Percentiles rank a stretch among this genome's conserved stretches.
phyloP scores from a whole-genome alignment of 805 yeast species.

The Wickerhamiella slavikovae region DNA sequence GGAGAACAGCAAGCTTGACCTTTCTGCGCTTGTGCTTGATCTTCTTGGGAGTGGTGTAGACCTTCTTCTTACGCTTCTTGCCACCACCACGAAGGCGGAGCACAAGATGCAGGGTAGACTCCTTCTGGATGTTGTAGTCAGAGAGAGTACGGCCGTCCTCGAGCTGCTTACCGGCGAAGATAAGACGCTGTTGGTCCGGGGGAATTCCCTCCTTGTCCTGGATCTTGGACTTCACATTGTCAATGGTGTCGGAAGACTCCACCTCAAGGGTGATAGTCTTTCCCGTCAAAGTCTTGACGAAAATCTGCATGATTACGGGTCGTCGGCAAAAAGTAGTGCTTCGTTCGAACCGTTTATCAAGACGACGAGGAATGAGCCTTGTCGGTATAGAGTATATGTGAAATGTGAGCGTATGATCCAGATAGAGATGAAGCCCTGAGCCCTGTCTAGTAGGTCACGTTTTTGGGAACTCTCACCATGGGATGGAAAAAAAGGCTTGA shows the following conservation, averaged over 20 bases:
- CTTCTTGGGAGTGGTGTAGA: conserved; percentile 99
- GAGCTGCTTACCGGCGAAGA: conserved; percentile 94
- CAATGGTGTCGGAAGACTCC: conserved; percentile 93
- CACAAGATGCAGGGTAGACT: conserved; percentile 88
- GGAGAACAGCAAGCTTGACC: conserved; percentile 96
- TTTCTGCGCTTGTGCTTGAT: conserved; percentile 99
- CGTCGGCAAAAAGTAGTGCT: conserved; percentile 18
- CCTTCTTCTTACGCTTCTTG: conserved; percentile 99
- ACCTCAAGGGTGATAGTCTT: conserved; percentile 96
- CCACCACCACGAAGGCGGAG: conserved; percentile 98
- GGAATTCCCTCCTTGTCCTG: conserved; percentile 97
- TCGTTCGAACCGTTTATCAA: conserved; percentile 13
- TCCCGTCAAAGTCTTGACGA: conserved; percentile 98
- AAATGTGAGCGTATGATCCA: no score
- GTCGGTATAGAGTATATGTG: no score
- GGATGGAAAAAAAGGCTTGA: no score
- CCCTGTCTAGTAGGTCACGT: neutral
- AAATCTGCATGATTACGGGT: conserved; percentile 36
- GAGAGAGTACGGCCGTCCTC: conserved; percentile 86
- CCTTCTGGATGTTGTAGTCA: conserved; percentile 97
- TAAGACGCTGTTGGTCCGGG: conserved; percentile 92
- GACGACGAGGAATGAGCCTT: no score
- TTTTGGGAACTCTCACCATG: no score
- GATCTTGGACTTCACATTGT: conserved; percentile 89
- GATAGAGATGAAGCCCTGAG: neutral